Conservation (phyloP, 2,329 filamentous ascomycete species). For the Pyricularia pennisetigena region DNA sequence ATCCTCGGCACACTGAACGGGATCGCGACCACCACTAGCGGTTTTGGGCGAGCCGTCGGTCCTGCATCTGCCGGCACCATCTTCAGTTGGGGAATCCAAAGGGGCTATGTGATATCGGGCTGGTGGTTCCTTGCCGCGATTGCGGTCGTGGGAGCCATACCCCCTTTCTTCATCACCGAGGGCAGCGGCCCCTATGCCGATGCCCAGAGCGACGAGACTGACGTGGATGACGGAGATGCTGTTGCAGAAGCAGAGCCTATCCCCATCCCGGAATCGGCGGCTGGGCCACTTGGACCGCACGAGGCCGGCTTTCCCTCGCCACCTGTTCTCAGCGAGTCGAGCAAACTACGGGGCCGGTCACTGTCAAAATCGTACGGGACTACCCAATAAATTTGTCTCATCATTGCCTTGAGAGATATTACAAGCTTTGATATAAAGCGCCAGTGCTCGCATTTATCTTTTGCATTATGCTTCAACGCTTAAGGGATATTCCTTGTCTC, state of each 20-base stretch:
- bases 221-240: not conserved
- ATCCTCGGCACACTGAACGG: conserved; percentile 87
- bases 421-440: no score
- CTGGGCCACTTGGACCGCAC: not conserved
- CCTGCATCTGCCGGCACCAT: conserved; percentile 63
- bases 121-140: conserved; percentile 70
- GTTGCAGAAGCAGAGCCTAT: not conserved
- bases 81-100: conserved; percentile 68
- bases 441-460: not conserved
- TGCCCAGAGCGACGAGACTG: not conserved
- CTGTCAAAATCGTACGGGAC: not conserved
- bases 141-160: conserved; percentile 55
- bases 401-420: not conserved
- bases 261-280: not conserved
- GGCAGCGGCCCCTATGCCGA: not conserved
- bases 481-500: not conserved
- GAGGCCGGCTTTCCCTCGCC: conserved; percentile 14
- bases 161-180: conserved; percentile 48
- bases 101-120: conserved; percentile 66
- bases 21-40: conserved; percentile 74
- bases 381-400: not conserved
- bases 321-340: conserved; percentile 16
- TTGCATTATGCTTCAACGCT: not conserved
- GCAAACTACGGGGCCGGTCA: not conserved
- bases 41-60: conserved; percentile 68